These are phyloP conservation scores for Misopates orontium DNA, from an alignment of 257 asterid species.

Conservation along the genomic window DNA sequence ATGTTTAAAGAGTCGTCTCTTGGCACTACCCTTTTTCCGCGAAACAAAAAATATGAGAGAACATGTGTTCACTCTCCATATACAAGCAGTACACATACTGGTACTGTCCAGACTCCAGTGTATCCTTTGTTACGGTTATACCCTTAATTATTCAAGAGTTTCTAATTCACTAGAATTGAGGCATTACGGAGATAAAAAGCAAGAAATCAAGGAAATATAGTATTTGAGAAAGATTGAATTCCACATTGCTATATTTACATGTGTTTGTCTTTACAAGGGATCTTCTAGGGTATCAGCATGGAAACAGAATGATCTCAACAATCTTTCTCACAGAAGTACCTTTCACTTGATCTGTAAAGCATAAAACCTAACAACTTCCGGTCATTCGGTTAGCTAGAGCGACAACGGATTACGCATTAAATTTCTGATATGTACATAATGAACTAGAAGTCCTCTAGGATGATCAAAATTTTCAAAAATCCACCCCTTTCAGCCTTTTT, in stretches of 20 bases:
- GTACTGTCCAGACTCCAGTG: no score
- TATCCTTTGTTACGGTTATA: no score
- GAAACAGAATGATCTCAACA: slow-evolving; percentile 6
- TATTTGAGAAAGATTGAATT: not conserved
- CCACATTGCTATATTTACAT: slow-evolving; percentile 20
- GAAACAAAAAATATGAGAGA: no score
- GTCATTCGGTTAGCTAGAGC: slow-evolving; percentile 2
- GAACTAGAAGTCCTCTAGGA: slow-evolving; percentile 15
- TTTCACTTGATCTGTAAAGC: not conserved
- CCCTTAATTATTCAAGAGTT: no score
- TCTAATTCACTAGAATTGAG: not conserved
- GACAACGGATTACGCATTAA: not conserved
- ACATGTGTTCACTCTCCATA: no score
- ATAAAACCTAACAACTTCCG: slow-evolving; percentile 1
- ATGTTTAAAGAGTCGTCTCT: no score
- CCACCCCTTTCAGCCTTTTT: slow-evolving; percentile 16
- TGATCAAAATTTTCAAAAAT: slow-evolving; percentile 1
- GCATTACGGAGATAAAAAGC: not conserved
- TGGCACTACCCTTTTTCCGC: no score
- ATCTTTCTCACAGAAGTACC: slow-evolving; percentile 4
- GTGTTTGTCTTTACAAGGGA: slow-evolving; percentile 20
- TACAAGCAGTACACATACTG: no score
- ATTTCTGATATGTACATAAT: not conserved
- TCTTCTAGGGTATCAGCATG: not conserved
- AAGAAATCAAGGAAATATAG: not conserved